Evolutionary conservation across 495 filamentous ascomycete genomes (phyloP).

Genomic region (Jackrogersella multiformis): DNA sequence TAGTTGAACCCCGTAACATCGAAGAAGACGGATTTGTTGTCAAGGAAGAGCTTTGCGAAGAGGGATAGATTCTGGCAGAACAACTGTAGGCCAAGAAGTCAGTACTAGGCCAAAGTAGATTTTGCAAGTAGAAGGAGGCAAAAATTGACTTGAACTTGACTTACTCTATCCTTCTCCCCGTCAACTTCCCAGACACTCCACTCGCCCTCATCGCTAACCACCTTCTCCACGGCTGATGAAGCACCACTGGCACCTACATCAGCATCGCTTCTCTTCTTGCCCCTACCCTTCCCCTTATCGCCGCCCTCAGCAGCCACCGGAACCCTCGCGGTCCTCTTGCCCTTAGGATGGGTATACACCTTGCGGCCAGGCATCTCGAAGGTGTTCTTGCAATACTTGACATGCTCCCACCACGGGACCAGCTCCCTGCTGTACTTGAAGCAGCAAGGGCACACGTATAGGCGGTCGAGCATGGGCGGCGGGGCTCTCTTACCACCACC

Average conservation of each 20-base stretch:
- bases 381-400: conserved; percentile 52
- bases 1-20: conserved; percentile 95
- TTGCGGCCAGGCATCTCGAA: conserved; percentile 54
- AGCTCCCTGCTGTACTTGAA: conserved; percentile 89
- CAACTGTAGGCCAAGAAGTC: conserved; percentile 60
- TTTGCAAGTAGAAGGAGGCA: background rate
- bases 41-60: conserved; percentile 97
- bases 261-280: conserved; percentile 50
- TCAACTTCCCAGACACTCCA: conserved; percentile 89
- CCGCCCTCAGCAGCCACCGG: conserved; percentile 15
- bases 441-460: conserved; percentile 92
- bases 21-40: conserved; percentile 98
- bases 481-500: conserved; percentile 50
- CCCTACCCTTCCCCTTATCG: conserved; percentile 47
- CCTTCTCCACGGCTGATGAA: conserved; percentile 57
- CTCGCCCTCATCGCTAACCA: conserved; percentile 62
- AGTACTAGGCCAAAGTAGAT: conserved; percentile 19
- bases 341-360: conserved; percentile 61
- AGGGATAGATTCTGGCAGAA: conserved; percentile 96
- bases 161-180: conserved; percentile 79
- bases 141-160: conserved; percentile 38
- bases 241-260: conserved; percentile 10
- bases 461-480: conserved; percentile 60
- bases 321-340: conserved; percentile 43
- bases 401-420: conserved; percentile 61